Percentiles rank a stretch among this genome's conserved stretches.
These are phyloP conservation scores for Rhododendron mucronatum DNA, from an alignment of 148 eudicot genomes.

Conservation along the genomic window DNA sequence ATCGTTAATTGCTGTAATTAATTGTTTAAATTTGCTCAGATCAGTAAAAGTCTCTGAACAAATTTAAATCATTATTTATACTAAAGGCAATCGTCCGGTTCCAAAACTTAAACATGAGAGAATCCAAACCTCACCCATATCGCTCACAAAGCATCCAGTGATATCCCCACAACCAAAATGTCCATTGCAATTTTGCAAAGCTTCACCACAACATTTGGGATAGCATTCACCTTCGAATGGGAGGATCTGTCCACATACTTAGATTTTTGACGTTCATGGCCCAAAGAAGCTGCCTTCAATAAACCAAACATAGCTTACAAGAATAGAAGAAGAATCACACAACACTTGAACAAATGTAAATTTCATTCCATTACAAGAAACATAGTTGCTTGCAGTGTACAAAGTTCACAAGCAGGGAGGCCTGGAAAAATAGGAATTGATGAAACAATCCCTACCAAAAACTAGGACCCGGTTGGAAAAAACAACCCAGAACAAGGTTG, in stretches of 20 bases:
- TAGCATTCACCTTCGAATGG: not conserved
- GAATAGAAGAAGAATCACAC: not conserved
- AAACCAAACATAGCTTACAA: not conserved
- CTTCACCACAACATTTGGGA: not conserved
- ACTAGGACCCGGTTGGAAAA: constrained; percentile 31
- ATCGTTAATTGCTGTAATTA: no score
- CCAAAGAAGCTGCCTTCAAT: not conserved
- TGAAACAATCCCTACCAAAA: constrained; percentile 22
- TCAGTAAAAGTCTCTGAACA: no score
- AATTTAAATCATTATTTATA: no score
- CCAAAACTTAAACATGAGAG: not conserved
- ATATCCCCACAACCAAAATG: not conserved
- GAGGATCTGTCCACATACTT: not conserved
- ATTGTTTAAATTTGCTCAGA: no score
- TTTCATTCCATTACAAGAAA: constrained; percentile 4
- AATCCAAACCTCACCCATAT: no score
- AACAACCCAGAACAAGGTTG: constrained; percentile 40
- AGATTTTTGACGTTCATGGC: not conserved
- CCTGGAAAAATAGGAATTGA: constrained; percentile 18
- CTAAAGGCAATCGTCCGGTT: not conserved
- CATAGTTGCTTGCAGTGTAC: constrained; percentile 16
- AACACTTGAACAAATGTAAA: not conserved
- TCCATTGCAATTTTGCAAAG: not conserved
- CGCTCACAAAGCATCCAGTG: not conserved
- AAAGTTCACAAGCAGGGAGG: constrained; percentile 15